These are phyloP conservation scores for Boletellus deceptivus DNA, from an alignment of 1,284 basidiomycete species.

Conservation along the genomic window DNA sequence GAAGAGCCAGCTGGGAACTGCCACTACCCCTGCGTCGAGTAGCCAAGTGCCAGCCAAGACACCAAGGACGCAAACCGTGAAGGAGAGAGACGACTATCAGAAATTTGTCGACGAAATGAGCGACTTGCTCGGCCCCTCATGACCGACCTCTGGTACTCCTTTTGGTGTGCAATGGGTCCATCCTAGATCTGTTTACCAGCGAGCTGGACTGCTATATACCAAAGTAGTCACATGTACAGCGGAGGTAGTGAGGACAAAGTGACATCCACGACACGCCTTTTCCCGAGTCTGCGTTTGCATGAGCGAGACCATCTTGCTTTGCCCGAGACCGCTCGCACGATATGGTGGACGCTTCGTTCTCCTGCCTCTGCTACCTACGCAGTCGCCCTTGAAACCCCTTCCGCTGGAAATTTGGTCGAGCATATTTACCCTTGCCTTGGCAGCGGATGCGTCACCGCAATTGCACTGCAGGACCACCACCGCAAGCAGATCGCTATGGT, in stretches of 20 bases:
- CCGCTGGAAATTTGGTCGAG: slow-evolving; percentile 70
- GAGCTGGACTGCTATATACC: too few species aligned
- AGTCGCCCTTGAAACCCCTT: slow-evolving; percentile 49
- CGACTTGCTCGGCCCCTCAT: slow-evolving; percentile 44
- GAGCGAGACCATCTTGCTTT: slow-evolving; percentile 39
- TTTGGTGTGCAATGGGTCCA: too few species aligned
- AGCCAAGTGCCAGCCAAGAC: slow-evolving; percentile 27
- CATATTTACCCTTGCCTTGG: slow-evolving; percentile 53
- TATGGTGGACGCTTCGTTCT: slow-evolving; percentile 61
- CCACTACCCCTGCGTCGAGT: slow-evolving; percentile 15
- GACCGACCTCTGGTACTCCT: slow-evolving; percentile 1
- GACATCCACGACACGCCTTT: not conserved
- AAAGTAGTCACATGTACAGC: not conserved
- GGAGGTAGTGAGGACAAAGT: not conserved
- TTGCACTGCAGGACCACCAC: slow-evolving; percentile 16
- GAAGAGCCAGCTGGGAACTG: slow-evolving; percentile 54
- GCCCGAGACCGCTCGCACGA: slow-evolving; percentile 49
- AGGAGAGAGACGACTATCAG: slow-evolving; percentile 67
- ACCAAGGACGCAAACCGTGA: slow-evolving; percentile 21
- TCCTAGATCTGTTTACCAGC: too few species aligned
- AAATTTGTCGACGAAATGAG: slow-evolving; percentile 75
- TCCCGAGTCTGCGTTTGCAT: slow-evolving; percentile 14
- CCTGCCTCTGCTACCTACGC: slow-evolving; percentile 61
- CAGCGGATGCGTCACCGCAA: slow-evolving; percentile 15
- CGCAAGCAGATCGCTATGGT: slow-evolving; percentile 23